Evolutionary conservation across 129 eudicot species (phyloP).

Genomic region (Kitagawia praeruptora): DNA sequence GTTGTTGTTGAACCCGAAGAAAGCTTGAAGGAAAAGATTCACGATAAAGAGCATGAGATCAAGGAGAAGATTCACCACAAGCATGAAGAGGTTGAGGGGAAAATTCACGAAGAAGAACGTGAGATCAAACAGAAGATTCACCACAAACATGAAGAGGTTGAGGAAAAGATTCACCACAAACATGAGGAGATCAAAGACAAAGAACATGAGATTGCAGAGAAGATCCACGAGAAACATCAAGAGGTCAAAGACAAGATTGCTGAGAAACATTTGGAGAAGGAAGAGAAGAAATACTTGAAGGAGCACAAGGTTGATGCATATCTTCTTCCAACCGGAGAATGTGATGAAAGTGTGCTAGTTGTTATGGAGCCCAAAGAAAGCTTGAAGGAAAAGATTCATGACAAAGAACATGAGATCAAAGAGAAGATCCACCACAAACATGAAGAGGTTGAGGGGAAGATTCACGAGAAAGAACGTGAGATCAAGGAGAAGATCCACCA

Average conservation of each 20-base stretch:
- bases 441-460: neutral
- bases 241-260: neutral
- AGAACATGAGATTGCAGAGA: neutral
- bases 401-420: neutral
- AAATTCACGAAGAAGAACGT: neutral
- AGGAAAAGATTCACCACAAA: neutral
- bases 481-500: neutral
- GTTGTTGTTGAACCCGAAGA: neutral
- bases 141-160: neutral
- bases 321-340: neutral
- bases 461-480: neutral
- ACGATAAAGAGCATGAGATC: neutral
- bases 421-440: neutral
- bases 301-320: neutral
- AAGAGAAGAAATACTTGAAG: neutral
- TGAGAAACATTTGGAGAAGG: neutral
- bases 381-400: constrained; percentile 1
- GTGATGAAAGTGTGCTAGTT: neutral
- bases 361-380: neutral
- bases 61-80: neutral
- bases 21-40: neutral
- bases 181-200: neutral
- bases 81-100: neutral
- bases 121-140: neutral
- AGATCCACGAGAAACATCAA: neutral